Evolutionary conservation across 768 basidiomycete genomes (phyloP), one percentile per base, ranked within the genome.

Genomic region (Phaeolepiota aurea): DNA sequence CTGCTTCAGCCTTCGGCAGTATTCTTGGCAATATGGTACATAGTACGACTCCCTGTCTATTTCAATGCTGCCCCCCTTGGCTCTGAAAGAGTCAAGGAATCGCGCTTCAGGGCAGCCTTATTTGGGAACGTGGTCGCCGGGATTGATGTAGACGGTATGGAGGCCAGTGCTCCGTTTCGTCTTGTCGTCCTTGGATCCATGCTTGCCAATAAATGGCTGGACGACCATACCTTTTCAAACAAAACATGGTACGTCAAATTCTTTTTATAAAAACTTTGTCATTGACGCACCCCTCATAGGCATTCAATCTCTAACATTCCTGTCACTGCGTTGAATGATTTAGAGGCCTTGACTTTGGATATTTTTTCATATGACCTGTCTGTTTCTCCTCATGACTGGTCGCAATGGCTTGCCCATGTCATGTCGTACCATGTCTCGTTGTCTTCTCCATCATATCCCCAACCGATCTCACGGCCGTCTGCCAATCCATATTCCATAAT

Each of bases 121-220:
- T 59, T 87, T 12, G 76, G 76, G 43, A 76, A 77, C 44, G 51
- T 57, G 13, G 57, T 57, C 34, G 51, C 47, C 15, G 65, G 58
- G n/a, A 51, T 58, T 19, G 76, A 77, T 30, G 56, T 61, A 47
- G 74, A 77, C 34, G 60, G 63, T 2, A 59, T 65, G 37, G 82
- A 85, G 53, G 65, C 68, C 4, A 71, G 68, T 44, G 79, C 77
- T 1, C 77, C 82, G 9, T 88, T 87, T 58, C 76, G 82, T 40
- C 67, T 89, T 32, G 67, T 88, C 43, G 72, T 89, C 16, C 67
- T 89, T 16, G 87, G 87, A 14, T 87, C 79, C 46, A 87, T 89
- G 85, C 64, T 89, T 22, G 84, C 86, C 14, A 88, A 88, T 58
- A 89, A 89, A 61, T 88, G 87, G 87, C 54, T 89, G 48, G 86